Base-by-base conservation (phyloP, 2,329 filamentous ascomycete genomes). In the Penicillium polonicum region DNA sequence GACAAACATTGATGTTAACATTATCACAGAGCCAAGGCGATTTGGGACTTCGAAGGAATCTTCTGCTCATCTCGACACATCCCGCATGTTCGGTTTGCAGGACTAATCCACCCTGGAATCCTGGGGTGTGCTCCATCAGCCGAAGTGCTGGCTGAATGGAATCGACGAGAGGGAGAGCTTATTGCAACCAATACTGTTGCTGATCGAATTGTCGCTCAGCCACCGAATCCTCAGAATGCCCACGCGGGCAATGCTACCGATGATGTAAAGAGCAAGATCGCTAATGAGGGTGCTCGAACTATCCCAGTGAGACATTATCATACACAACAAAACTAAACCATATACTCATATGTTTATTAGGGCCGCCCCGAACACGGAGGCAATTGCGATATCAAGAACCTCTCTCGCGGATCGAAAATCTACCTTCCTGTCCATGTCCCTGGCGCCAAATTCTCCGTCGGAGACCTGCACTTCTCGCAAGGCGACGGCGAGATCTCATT, bases 401-500 rank as follows among this genome's bases (percentile, higher is more conserved):
- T 95, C 31, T 88, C 84, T 1, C 80, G 90, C 7, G 91, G 90
- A 2, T 88, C 83, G 57, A 93, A 92, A 70, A 89, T 95, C 0
- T 96, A 92, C 71, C 82, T 96, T 0, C 92, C 92, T 0, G 88
- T 97, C 0, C 92, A 96, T 68, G 90, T 97, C 5, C 76, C 82
- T 0, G 92, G 92, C 0, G 92, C 92, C 44, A 95, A 95, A 70
- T 96, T 96, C 75, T 89, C 85, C 43, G 92, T 96, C 0, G 92
- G 92, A 13, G 92, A 96, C 71, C 76, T 96, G 36, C 91, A 95
- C 74, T 95, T 94, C 74, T 88, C 85, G 4, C 89, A 95, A 75
- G 92, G 92, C 9, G 92, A 96, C 70, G 92, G 92, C 7, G 92
- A 96, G 72, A 95, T 96, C 59, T 91, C 87, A 3, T 97, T 92